Evolutionary conservation across 1,139 yeast species (phyloP).

Genomic region (Geotrichum fermentans): DNA sequence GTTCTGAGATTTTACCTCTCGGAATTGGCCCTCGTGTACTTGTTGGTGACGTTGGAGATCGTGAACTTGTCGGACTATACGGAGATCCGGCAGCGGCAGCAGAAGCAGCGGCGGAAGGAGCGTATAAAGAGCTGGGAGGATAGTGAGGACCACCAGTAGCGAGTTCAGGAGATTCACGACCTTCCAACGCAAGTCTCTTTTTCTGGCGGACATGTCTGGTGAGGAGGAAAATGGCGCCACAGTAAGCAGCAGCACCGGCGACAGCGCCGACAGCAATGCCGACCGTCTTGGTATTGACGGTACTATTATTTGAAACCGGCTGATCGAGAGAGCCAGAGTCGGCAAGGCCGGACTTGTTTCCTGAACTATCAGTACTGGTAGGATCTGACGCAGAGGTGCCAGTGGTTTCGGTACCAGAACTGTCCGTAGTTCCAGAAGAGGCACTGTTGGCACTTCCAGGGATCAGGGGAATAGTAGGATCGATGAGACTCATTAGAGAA

Average conservation of each 20-base stretch:
- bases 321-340: conserved; percentile 38
- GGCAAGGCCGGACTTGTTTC: conserved; percentile 20
- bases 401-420: conserved; percentile 17
- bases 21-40: conserved; percentile 22
- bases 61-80: conserved; percentile 24
- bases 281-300: conserved; percentile 33
- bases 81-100: conserved; percentile 7
- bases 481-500: conserved; percentile 39
- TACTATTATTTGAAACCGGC: conserved; percentile 26
- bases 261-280: conserved; percentile 41
- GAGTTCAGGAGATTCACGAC: conserved; percentile 19
- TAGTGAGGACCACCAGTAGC: conserved; percentile 20
- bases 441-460: conserved; percentile 24
- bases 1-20: conserved; percentile 35
- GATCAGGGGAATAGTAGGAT: conserved; percentile 37
- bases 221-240: conserved; percentile 36
- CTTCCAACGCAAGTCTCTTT: conserved; percentile 21
- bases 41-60: conserved; percentile 13
- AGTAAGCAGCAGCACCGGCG: conserved; percentile 38
- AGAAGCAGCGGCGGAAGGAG: conserved; percentile 8
- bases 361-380: background rate
- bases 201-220: conserved; percentile 34
- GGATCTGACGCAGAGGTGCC: background rate
- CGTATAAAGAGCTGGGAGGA: conserved; percentile 4
- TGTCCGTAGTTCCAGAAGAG: conserved; percentile 11